Conservation (phyloP, 2,329 filamentous ascomycete species). For the Colletotrichum karsti region DNA sequence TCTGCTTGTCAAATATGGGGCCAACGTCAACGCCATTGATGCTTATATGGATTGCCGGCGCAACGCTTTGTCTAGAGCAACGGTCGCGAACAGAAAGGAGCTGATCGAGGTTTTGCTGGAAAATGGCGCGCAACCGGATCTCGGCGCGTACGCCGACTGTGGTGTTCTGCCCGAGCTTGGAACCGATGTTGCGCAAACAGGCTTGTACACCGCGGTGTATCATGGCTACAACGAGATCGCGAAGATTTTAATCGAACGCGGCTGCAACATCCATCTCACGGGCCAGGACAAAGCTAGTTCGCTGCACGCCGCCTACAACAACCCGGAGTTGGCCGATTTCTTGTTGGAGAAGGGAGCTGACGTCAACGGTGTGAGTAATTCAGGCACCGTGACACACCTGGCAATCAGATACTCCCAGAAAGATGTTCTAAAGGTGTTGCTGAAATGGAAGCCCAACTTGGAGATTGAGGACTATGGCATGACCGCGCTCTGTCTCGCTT, state of each 20-base stretch:
- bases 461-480: conserved; percentile 1
- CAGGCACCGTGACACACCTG: conserved; percentile 8
- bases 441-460: conserved; percentile 23
- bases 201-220: background rate
- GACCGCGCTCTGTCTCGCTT: conserved; percentile 27
- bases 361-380: background rate
- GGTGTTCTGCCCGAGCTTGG: no score
- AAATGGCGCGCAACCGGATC: background rate
- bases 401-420: conserved; percentile 8
- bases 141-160: no score
- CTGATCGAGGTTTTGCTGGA: background rate
- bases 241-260: background rate
- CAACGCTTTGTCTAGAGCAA: conserved; percentile 4
- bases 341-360: conserved; percentile 8
- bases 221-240: background rate
- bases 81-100: background rate
- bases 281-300: background rate
- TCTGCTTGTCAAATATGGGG: conserved; percentile 15
- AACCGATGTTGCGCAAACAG: background rate
- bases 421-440: conserved; percentile 17
- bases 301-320: conserved; percentile 4
- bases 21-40: background rate
- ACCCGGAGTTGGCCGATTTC: background rate
- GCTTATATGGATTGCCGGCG: background rate
- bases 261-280: background rate